Base-by-base conservation (phyloP, 345 rosid species). In the Euphorbia tirucalli region DNA sequence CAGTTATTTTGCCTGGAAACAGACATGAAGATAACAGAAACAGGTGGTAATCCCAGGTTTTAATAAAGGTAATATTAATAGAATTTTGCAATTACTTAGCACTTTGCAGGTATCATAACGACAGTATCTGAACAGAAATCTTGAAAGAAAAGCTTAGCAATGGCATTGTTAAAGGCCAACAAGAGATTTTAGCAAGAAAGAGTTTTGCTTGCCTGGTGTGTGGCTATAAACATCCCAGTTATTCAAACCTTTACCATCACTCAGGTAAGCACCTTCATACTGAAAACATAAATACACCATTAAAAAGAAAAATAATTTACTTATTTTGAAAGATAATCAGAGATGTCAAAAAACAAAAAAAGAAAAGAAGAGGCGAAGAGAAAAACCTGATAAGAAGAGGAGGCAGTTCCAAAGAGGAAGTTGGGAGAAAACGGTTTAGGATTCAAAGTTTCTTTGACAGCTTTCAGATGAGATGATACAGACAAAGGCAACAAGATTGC, bases 341-440 rank as follows among this genome's bases (percentile, higher is more conserved):
- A 4, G 3, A 50, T 50, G 22, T 15, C 56, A 4, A n/a, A 10
- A n/a, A n/a, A n/a, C n/a, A n/a, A n/a, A n/a, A n/a, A n/a, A n/a
- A n/a, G n/a, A n/a, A 52, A 52, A 52, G 13, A 15, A 1, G 13
- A 14, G n/a, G 15, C 31, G 50, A 69, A 22, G 28, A 37, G 59
- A 28, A 18, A 61, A 52, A 75, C 79, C 79, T 79, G 82, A 31
- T 75, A 74, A 52, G 79, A 64, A 63, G 79, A 74, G 55, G 82
- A 74, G 15, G 82, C 79, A 22, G 66, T 67, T 27, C 79, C 82
- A n/a, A 79, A 67, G 41, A 79, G 76, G 59, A 79, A 75, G 60
- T 71, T 48, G 32, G 71, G 16, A 21, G 82, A 73, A 7, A 43
- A 43, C n/a, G 78, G 35, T 68, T n/a, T n/a, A n/a, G n/a, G n/a